Evolutionary conservation across 192 early-diverging fungal genomes (phyloP).

Genomic region (Coemansia asiatica): DNA sequence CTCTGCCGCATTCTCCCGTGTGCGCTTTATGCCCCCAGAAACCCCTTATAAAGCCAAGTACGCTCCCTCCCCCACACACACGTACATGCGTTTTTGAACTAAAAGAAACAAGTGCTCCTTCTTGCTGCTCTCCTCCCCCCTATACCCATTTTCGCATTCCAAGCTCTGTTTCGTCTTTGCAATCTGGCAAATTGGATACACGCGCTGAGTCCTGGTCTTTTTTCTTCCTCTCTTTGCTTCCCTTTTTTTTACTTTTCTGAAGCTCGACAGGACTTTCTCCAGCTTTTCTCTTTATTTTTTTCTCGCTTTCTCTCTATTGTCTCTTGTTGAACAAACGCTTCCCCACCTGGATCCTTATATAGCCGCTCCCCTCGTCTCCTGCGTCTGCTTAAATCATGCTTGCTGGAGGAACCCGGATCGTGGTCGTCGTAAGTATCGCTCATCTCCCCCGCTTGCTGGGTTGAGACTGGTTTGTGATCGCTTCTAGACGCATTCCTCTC

Average conservation of each 20-base stretch:
- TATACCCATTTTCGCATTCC: slow-evolving; percentile 1
- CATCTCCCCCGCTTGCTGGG: background rate
- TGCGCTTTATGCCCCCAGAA: too few species aligned
- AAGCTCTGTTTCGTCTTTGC: background rate
- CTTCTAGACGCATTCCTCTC: background rate
- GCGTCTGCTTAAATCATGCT: slow-evolving; percentile 29
- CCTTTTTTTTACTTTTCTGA: too few species aligned
- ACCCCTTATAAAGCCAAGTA: too few species aligned
- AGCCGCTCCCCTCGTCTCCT: background rate
- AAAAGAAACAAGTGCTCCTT: background rate
- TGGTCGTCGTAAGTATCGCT: slow-evolving; percentile 47
- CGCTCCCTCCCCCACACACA: too few species aligned
- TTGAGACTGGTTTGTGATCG: background rate
- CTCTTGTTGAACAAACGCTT: background rate
- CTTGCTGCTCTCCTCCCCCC: background rate
- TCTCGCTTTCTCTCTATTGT: background rate
- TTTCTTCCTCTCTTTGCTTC: too few species aligned
- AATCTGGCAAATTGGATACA: too few species aligned
- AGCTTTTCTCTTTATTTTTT: background rate
- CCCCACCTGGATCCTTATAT: background rate
- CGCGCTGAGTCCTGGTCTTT: too few species aligned
- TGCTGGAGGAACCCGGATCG: slow-evolving; percentile 55
- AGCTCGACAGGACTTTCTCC: too few species aligned
- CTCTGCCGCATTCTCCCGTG: too few species aligned
- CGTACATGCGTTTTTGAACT: too few species aligned